Conservation (phyloP, 352 stramenopile genomes). For the Pythium brassicae region DNA sequence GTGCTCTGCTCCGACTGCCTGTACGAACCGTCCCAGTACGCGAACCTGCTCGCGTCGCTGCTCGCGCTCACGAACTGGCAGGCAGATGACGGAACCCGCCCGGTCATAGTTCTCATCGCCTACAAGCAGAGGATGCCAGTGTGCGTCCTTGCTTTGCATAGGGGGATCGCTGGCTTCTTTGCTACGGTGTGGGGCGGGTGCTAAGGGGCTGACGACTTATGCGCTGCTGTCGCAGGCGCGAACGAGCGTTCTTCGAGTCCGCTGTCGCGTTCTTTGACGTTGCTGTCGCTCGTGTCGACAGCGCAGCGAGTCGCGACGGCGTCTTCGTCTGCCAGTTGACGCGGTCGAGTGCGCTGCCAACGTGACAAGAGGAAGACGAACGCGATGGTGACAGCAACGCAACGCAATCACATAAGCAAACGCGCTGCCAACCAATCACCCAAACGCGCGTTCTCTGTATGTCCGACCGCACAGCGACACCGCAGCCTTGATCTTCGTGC, state of each 20-base stretch:
- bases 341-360: neutral
- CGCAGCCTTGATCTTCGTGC: too few species aligned
- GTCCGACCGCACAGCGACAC: too few species aligned
- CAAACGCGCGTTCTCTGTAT: too few species aligned
- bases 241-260: slow-evolving; percentile 40
- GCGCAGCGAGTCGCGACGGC: slow-evolving; percentile 15
- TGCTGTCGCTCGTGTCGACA: slow-evolving; percentile 18
- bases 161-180: neutral
- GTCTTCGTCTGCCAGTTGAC: slow-evolving; percentile 50
- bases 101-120: slow-evolving; percentile 32
- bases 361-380: neutral
- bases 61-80: slow-evolving; percentile 21
- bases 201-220: neutral
- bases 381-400: too few species aligned
- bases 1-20: slow-evolving; percentile 64
- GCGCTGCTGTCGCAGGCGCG: slow-evolving; percentile 17
- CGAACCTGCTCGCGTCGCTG: slow-evolving; percentile 37
- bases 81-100: neutral
- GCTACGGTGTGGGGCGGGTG: too few species aligned
- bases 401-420: too few species aligned
- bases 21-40: slow-evolving; percentile 48
- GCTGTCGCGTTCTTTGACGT: slow-evolving; percentile 36
- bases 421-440: too few species aligned
- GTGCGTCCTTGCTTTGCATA: slow-evolving; percentile 17
- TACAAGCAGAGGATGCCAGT: slow-evolving; percentile 66